Base-by-base conservation (phyloP, 208 protist genomes). In the Leishmania arabica region DNA sequence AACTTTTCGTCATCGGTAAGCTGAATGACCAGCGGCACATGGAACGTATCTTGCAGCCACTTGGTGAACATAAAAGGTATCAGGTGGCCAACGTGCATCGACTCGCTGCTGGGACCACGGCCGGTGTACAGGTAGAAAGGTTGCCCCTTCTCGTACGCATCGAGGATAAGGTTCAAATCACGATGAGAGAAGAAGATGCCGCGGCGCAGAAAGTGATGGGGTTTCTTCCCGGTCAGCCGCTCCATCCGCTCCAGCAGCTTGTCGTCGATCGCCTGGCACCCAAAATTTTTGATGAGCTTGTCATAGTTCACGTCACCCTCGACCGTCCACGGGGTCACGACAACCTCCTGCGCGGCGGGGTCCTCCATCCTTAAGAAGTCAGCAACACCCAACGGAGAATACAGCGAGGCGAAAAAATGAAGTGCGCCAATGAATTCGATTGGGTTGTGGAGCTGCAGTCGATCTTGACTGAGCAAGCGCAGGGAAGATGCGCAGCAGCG, bases 1-100 rank as follows among this genome's bases (percentile, higher is more conserved):
- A 99, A 99, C 90, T 99, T 99, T 84, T 99, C 99, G 88, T 99
- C 99, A 83, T 99, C 99, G n/a, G 99, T 99, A 80, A 99, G 93
- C 89, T 99, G 99, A 80, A 99, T 99, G 3, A 99, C 99, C 3
- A 99, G 91, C 27, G 99, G 98, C 34, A 99, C 98, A 75, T 99
- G 86, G 85, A 99, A 99, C 9, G 95, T 98, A n/a, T 99, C 99
- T 91, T 99, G 99, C 77, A 99, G 92, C 91, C 98, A 99, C 92
- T 99, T 99, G 7, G 99, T 99, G 90, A 99, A 99, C 83, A 99
- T 92, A 80, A 99, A 99, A 17, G 99, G 99, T 37, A 99, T 91
- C 24, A 99, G 87, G 87, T 99, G 99, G 7, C 99, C 99, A 69
- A 99, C 92, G 88, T 99, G 99, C 93, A 99, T 97, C 66, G 97